Evolutionary conservation across 805 yeast species (phyloP).

Genomic region (Metahyphopichia silvanorum): DNA sequence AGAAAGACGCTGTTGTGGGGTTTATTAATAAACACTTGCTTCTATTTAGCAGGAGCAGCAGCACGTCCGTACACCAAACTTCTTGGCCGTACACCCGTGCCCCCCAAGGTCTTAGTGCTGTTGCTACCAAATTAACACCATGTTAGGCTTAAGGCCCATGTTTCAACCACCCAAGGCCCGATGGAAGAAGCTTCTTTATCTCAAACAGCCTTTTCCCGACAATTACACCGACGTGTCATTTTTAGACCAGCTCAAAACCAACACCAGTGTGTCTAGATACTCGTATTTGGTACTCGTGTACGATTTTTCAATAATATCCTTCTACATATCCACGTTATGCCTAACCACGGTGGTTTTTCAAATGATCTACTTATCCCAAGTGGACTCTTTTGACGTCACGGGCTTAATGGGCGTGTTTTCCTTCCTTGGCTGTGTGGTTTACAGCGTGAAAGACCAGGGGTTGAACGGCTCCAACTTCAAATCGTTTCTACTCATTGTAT

Average conservation of each 20-base stretch:
- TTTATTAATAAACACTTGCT: too few species aligned
- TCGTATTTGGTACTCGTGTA: conserved; percentile 59
- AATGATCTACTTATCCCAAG: conserved; percentile 48
- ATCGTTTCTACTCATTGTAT: conserved; percentile 64
- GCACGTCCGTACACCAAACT: too few species aligned
- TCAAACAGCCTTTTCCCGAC: conserved; percentile 83
- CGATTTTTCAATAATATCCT: conserved; percentile 67
- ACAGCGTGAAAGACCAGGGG: conserved; percentile 22
- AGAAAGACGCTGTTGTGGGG: too few species aligned
- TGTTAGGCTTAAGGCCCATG: too few species aligned
- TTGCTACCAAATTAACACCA: too few species aligned
- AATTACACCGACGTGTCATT: conserved; percentile 84
- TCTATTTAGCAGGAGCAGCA: too few species aligned
- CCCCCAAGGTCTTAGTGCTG: too few species aligned
- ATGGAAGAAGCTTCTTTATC: conserved; percentile 87
- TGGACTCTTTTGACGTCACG: conserved; percentile 47
- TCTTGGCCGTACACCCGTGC: too few species aligned
- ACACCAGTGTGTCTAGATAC: conserved; percentile 69
- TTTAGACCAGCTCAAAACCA: conserved; percentile 73
- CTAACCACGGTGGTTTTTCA: conserved; percentile 67
- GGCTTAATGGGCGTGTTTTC: conserved; percentile 24
- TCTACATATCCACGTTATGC: conserved; percentile 63
- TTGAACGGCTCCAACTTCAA: conserved; percentile 35
- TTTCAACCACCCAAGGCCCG: too few species aligned
- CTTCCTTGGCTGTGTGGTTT: conserved; percentile 31